phyloP scores from a whole-genome alignment of 306 rosid species.

The Potentilla sterilis region DNA sequence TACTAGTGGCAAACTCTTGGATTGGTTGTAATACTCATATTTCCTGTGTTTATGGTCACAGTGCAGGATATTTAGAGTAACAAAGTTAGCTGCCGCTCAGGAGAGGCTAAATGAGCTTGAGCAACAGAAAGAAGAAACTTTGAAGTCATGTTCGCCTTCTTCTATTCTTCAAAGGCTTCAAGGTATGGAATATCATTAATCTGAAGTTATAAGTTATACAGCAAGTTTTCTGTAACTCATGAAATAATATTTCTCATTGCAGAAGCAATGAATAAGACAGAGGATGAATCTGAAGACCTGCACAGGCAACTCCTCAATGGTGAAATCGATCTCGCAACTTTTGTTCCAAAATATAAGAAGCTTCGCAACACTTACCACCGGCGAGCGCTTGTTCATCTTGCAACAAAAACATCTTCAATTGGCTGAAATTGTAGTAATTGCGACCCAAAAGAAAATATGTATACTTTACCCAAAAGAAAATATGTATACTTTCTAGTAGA shows the following conservation, averaged over 20 bases:
- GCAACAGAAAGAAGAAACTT: constrained; percentile 65
- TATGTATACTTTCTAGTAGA: neutral
- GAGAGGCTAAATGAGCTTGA: constrained; percentile 91
- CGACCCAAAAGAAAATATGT: too few relatives aligned
- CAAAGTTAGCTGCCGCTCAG: constrained; percentile 87
- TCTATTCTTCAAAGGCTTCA: constrained; percentile 81
- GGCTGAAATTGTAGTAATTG: constrained; percentile 7
- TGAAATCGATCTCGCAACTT: constrained; percentile 59
- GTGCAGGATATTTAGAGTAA: constrained; percentile 91
- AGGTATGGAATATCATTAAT: constrained; percentile 44
- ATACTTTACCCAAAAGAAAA: too few relatives aligned
- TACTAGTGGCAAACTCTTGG: neutral
- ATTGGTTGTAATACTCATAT: constrained; percentile 17
- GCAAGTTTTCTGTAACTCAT: neutral
- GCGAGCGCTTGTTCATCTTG: constrained; percentile 74
- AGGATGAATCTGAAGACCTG: constrained; percentile 76
- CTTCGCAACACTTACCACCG: constrained; percentile 67
- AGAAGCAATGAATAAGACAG: constrained; percentile 75
- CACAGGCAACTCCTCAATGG: constrained; percentile 64
- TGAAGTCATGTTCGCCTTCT: constrained; percentile 64
- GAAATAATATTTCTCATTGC: constrained; percentile 22
- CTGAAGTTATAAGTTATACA: neutral
- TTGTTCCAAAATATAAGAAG: constrained; percentile 79
- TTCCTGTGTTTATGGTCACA: constrained; percentile 37
- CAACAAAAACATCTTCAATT: constrained; percentile 63